Conservation (phyloP, 352 stramenopile genomes). For the Thalassiosira pacifica region DNA sequence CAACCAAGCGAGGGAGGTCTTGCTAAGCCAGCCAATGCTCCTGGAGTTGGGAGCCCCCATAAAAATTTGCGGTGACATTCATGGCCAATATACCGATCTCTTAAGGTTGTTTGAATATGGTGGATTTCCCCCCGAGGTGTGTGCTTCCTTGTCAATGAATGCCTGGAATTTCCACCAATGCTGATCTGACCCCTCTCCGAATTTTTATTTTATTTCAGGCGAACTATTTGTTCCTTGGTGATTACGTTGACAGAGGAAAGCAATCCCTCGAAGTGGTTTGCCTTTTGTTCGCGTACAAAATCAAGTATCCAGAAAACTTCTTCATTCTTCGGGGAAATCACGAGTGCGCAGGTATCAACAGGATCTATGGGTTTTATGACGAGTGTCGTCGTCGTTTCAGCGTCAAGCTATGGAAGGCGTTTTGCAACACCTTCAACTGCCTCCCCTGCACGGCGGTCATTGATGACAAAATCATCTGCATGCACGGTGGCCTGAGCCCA, state of each 20-base stretch:
- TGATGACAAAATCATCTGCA: constrained; percentile 99
- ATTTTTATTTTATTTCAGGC: no score
- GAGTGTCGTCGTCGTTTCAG: constrained; percentile 95
- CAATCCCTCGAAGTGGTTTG: constrained; percentile 98
- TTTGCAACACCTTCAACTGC: constrained; percentile 99
- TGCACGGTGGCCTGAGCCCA: constrained; percentile 93
- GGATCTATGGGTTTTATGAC: constrained; percentile 99
- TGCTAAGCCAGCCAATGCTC: constrained; percentile 94
- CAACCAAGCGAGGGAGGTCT: constrained; percentile 74
- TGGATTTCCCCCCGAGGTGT: constrained; percentile 76
- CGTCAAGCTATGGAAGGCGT: constrained; percentile 95
- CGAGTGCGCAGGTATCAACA: constrained; percentile 98
- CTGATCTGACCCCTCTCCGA: no score
- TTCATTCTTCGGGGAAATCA: constrained; percentile 98
- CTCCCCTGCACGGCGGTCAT: constrained; percentile 96
- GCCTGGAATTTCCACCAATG: no score
- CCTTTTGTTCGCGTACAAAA: constrained; percentile 98
- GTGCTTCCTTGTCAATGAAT: constrained; percentile 11
- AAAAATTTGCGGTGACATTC: constrained; percentile 95
- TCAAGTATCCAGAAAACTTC: constrained; percentile 98
- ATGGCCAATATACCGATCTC: constrained; percentile 92
- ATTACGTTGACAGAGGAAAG: constrained; percentile 96
- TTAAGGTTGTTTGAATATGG: constrained; percentile 92
- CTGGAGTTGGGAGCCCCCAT: constrained; percentile 94
- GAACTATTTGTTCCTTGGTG: constrained; percentile 94